Evolutionary conservation across 2,329 filamentous ascomycete genomes (phyloP), one percentile per base, ranked within the genome.

Genomic region (Sporothrix inflata): DNA sequence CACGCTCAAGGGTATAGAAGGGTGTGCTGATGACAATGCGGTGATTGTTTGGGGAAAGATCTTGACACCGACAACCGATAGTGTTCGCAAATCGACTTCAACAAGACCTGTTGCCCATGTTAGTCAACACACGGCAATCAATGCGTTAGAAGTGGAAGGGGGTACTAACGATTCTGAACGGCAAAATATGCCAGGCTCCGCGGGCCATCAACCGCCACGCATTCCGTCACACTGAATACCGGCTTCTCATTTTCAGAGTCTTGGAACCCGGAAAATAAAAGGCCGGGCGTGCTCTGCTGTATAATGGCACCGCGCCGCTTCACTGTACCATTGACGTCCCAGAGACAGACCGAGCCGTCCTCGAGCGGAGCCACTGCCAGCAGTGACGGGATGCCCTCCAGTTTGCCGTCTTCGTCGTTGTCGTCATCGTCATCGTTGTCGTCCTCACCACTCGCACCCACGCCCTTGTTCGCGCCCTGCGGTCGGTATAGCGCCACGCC

Each of bases 281-380:
- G 84, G 0, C 91, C 91, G 0, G 90, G 84, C 24, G 82, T 82
- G 79, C 92, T 96, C 74, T 86, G 87, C 0, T 87, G 89, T 12
- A 92, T 75, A 42, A 96, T 87, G 2, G 84, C 87, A 1, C 92
- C 92, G 75, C 85, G 87, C 74, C 79, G 84, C 5, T 81, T 81
- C 65, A 82, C 82, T 40, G 85, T 86, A 1, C 87, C 87, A 71
- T 86, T 89, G 68, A 93, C 83, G 78, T 97, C 92, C 94, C 94
- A 98, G 7, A 97, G 82, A 76, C 91, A 93, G n/a, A 98, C 87
- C 69, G 92, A 94, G 0, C 94, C 94, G 78, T 98, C 93, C 72
- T 97, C 93, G 8, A 97, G 83, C 1, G 94, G 93, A 0, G 92
- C 91, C 19, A 97, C 86, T 0, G 93, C 89, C 70, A 90, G 84